phyloP scores from a whole-genome alignment of 495 filamentous ascomycete species.

The Aspergillus egyptiacus region DNA sequence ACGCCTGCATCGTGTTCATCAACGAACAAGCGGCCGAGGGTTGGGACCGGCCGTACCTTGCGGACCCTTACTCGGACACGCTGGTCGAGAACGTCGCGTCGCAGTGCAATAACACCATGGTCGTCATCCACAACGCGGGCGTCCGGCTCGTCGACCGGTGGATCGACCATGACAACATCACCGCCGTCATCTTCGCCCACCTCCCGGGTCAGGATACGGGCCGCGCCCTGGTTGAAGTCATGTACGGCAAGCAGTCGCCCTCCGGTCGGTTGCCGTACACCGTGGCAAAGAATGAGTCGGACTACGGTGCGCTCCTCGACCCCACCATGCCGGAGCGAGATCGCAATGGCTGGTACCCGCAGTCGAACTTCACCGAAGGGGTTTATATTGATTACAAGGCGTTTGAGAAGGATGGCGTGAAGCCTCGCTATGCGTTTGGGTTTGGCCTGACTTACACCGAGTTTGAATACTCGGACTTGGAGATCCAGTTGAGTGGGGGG shows the following conservation, averaged over 20 bases:
- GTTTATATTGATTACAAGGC: constrained; percentile 61
- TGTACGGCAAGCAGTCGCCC: constrained; percentile 67
- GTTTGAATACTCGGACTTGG: constrained; percentile 45
- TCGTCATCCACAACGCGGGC: constrained; percentile 42
- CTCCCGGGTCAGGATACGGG: constrained; percentile 81
- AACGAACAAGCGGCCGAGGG: constrained; percentile 58
- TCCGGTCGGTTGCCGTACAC: constrained; percentile 79
- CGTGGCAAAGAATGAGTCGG: constrained; percentile 60
- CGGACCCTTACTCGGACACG: constrained; percentile 40
- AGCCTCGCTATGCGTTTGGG: constrained; percentile 59
- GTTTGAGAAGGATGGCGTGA: constrained; percentile 53
- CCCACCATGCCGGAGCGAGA: constrained; percentile 38
- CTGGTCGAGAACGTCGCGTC: constrained; percentile 53
- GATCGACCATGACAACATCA: constrained; percentile 53
- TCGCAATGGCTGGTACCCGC: constrained; percentile 49
- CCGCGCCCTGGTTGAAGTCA: constrained; percentile 62
- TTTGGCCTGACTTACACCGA: constrained; percentile 63
- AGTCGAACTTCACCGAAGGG: constrained; percentile 58
- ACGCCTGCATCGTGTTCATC: constrained; percentile 56
- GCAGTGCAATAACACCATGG: constrained; percentile 51
- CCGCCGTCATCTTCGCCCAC: constrained; percentile 68
- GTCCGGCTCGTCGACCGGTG: constrained; percentile 37
- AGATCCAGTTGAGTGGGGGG: constrained; percentile 1
- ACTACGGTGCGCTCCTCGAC: constrained; percentile 57
- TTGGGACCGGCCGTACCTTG: constrained; percentile 16